Base-by-base conservation (phyloP, 345 rosid species). In the Arabidopsis arenosa region DNA sequence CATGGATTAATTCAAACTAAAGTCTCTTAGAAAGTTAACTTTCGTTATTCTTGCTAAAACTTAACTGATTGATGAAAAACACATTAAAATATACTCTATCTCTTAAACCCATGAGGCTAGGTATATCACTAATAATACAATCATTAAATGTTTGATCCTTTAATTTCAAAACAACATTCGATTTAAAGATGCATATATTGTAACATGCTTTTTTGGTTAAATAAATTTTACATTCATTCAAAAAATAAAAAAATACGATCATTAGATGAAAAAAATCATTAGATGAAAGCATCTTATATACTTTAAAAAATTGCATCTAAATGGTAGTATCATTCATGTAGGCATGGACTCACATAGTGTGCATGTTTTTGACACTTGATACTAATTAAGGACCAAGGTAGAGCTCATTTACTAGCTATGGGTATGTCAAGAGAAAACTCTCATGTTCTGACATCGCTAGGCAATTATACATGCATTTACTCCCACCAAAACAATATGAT, bases 31-130 rank as follows among this genome's bases (percentile, higher is more conserved):
- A 7, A 14, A 6, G 17, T 28, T 26, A 28, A 54, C 18, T 51
- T 40, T 68, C 40, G 23, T 69, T 69, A 55, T 28, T 52, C 18
- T 17, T 66, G 9, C 10, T 45, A 30, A 9, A 64, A 13, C 14
- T 3, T 6, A 35, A 33, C 5, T 66, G 30, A 33, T 11, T 48
- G 18, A 32, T 5, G 41, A 7, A 64, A 64, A 63, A 14, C n/a
- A 37, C 49, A 21, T 39, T n/a, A 59, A 57, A 17, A 57, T n/a
- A 14, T 12, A 23, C 26, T 23, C 26, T 23, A 30, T 30, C 39
- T 9, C 10, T 13, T 30, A 13, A 55, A 6, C 13, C 43, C 1
- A 33, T 35, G 23, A 30, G 8, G 1, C n/a, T 32, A 55, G 8
- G 14, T 45, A 1, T 28, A 45, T 45, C 15, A 45, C 14, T 45